Evolutionary conservation across 2,329 filamentous ascomycete species (phyloP), one percentile per base, ranked within the genome.

Genomic region (Hypoxylon sp.): DNA sequence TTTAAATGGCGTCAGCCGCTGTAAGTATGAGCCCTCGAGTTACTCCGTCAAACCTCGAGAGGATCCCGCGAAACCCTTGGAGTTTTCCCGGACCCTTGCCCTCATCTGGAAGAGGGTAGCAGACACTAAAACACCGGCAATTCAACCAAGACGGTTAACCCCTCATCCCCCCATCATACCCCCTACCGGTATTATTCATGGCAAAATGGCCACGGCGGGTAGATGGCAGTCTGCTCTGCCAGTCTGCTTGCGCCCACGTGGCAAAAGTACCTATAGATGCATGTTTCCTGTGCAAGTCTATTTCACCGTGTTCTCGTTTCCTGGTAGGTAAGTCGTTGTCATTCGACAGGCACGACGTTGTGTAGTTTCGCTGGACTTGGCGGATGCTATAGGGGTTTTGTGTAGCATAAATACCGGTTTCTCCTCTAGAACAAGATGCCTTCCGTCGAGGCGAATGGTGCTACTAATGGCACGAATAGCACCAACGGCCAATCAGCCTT

Each of bases 401-500:
- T n/a, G n/a, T n/a, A n/a, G 48, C 38, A 51, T 28, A 42, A 59
- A 55, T 32, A 46, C 54, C 14, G 20, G 12, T 33, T 12, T 12
- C 40, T 14, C 38, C 24, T 59, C 22, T 56, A 65, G 54, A 24
- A 18, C 57, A 61, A 57, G 18, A 70, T 70, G 67, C 54, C 61
- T 65, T 45, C 57, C 7, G 30, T 40, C 11, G 61, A 62, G 58
- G 46, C 57, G 1, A 65, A 68, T 46, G 61, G 69, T 33, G 42
- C 65, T 38, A 55, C 65, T 38, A 55, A 62, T 32, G 45, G 69
- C 36, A 38, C 65, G 28, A 55, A 60, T 32, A 36, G 30, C 32
- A 48, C 65, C n/a, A 69, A 64, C 46, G 67, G 67, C 30, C 52
- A 68, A 45, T 52, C 71, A 7, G 53, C 32, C 14, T 56, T 71